Conservation (phyloP, 2,329 filamentous ascomycete genomes). For the Paecilomyces sp. region DNA sequence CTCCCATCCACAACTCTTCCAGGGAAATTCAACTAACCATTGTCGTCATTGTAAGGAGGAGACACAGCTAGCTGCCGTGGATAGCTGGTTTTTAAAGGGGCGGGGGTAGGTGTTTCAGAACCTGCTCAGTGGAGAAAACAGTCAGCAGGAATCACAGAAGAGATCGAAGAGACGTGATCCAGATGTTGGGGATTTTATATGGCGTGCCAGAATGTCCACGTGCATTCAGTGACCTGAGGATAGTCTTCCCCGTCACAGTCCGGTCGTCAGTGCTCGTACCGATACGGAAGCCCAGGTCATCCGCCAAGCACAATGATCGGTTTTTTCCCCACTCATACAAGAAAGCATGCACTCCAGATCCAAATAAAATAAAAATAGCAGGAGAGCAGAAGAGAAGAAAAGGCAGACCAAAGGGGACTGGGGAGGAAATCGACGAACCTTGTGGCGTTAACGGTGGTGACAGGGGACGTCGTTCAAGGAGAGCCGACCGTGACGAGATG, state of each 20-base stretch:
- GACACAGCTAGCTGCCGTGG: slow-evolving; percentile 25
- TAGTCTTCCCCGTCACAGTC: neutral
- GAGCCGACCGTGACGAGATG: neutral
- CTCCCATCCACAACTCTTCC: neutral
- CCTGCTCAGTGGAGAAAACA: neutral
- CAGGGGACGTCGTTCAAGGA: neutral
- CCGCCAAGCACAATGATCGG: neutral
- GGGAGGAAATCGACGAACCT: neutral
- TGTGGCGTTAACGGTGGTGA: neutral
- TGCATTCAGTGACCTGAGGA: neutral
- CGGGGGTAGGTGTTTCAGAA: slow-evolving; percentile 2
- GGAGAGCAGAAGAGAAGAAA: neutral
- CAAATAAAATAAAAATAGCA: neutral
- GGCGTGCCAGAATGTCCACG: neutral
- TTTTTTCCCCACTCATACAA: neutral
- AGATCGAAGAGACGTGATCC: neutral
- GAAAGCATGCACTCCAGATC: neutral
- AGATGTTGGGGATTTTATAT: neutral
- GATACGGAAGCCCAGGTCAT: neutral
- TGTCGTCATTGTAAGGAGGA: slow-evolving; percentile 27
- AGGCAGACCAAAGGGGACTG: neutral
- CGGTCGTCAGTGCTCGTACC: neutral
- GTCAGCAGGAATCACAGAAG: neutral
- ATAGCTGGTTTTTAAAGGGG: neutral
- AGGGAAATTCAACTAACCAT: slow-evolving; percentile 24